Base-by-base conservation (phyloP, 768 basidiomycete species). In the Tricholoma sp. region DNA sequence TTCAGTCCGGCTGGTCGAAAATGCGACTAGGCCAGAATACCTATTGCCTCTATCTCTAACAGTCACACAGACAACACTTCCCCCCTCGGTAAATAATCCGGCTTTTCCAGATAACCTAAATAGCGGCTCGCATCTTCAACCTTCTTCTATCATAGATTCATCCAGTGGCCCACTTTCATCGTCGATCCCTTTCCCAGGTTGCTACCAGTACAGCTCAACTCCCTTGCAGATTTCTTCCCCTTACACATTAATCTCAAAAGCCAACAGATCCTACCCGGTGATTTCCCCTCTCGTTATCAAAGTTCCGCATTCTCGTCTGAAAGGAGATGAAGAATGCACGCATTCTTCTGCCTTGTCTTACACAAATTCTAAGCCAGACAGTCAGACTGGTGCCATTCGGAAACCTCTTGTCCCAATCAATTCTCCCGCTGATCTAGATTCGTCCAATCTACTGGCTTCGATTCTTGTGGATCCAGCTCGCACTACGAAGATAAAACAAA, bases 191-290 rank as follows among this genome's bases (percentile, higher is more conserved):
- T 7, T 13, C 41, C 20, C 54, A 41, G 37, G 13, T 32, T 51
- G 53, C 31, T 45, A 28, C 24, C 44, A 45, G 44, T 24, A 7
- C 11, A 8, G 12, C 28, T 45, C 44, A 42, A 6, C 39, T 32
- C 6, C 50, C 54, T 52, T 52, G 8, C 63, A 54, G 50, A 70
- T 72, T 28, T 72, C 72, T 28, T 66, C 63, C 41, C 71, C 72
- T 1, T 72, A 66, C 45, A 60, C 70, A 36, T 56, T 71, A 51
- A 54, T 57, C 39, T 54, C 60, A 7, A 57, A 55, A 36, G 39
- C 57, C 31, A 12, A 20, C 11, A 29, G 47, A 10, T n/a, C 32
- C 8, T 18, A 29, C 29, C 29, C 12, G 5, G 28, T n/a, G n/a
- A n/a, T 32, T 49, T 49, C 47, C 17, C 47, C 47, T 2, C 47